These are phyloP conservation scores for Fusarium temperatum DNA, from an alignment of 2,329 filamentous ascomycete genomes.

Conservation along the genomic window DNA sequence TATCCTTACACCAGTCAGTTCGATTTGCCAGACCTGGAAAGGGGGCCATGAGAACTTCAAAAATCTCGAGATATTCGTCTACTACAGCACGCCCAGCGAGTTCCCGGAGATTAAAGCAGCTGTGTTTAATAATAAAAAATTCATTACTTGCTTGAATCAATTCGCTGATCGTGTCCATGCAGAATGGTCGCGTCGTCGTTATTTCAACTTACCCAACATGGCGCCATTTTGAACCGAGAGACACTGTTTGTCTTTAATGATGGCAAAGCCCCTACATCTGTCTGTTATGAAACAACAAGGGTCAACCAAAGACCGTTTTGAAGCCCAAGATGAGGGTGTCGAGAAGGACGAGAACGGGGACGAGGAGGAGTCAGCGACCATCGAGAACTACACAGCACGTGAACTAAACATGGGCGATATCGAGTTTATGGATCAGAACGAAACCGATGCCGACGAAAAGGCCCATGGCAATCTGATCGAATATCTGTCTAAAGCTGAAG, in stretches of 20 bases:
- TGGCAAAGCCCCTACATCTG: neutral
- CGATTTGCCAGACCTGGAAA: neutral
- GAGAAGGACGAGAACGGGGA: neutral
- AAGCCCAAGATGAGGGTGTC: neutral
- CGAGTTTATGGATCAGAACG: neutral
- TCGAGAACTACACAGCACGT: neutral
- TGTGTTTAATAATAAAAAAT: neutral
- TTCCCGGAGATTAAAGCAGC: neutral
- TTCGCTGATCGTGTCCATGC: rapidly evolving
- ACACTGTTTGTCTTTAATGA: neutral
- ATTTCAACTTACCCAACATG: neutral
- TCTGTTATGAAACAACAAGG: neutral
- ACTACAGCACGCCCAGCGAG: neutral
- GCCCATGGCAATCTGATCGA: neutral
- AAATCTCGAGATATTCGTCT: neutral
- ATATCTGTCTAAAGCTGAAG: neutral
- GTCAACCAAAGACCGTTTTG: neutral
- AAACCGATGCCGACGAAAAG: neutral
- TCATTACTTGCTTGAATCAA: neutral
- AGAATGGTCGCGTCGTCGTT: neutral
- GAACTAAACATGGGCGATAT: neutral
- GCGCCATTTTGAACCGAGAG: neutral
- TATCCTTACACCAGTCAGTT: neutral
- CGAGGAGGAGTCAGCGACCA: neutral
- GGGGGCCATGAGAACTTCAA: neutral